These are phyloP conservation scores for Aspergillus floridensis DNA, from an alignment of 2,329 filamentous ascomycete genomes.

Conservation along the genomic window DNA sequence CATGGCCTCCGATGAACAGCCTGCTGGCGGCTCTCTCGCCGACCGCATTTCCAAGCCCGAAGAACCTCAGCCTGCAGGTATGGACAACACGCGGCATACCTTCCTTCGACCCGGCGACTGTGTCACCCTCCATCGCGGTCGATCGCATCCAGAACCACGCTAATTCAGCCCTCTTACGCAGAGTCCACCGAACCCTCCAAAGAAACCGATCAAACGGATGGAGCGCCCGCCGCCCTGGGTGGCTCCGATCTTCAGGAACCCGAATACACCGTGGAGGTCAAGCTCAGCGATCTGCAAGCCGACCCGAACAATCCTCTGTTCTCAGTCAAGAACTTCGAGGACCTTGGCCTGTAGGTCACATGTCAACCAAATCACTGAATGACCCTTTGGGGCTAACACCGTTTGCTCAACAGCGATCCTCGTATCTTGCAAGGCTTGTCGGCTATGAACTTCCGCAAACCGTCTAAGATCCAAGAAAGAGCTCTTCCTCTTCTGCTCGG, in stretches of 20 bases:
- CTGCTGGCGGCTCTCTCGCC: constrained; percentile 43
- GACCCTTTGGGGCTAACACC: background rate
- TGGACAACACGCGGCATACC: constrained; percentile 16
- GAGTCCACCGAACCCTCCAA: constrained; percentile 13
- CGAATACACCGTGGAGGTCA: constrained; percentile 86
- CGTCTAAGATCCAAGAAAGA: constrained; percentile 96
- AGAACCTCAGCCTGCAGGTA: constrained; percentile 30
- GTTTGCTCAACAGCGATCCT: constrained; percentile 45
- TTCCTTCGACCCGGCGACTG: constrained; percentile 13
- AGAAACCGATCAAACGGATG: constrained; percentile 38
- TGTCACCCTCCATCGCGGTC: constrained; percentile 15
- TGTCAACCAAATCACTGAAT: background rate
- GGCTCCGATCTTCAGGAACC: constrained; percentile 64
- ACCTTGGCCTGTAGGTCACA: constrained; percentile 73
- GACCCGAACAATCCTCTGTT: constrained; percentile 84
- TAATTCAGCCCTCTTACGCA: constrained; percentile 16
- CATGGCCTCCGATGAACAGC: constrained; percentile 42
- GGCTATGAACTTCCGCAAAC: constrained; percentile 84
- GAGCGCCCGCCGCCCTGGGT: constrained; percentile 35
- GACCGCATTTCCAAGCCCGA: constrained; percentile 50
- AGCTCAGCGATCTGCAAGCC: constrained; percentile 82
- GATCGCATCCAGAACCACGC: constrained; percentile 3
- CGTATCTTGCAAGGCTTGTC: constrained; percentile 74
- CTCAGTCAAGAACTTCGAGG: constrained; percentile 78
- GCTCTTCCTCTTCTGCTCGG: constrained; percentile 84